Evolutionary conservation across 176 grass and related monocot species (phyloP).

Genomic region (Areca catechu): DNA sequence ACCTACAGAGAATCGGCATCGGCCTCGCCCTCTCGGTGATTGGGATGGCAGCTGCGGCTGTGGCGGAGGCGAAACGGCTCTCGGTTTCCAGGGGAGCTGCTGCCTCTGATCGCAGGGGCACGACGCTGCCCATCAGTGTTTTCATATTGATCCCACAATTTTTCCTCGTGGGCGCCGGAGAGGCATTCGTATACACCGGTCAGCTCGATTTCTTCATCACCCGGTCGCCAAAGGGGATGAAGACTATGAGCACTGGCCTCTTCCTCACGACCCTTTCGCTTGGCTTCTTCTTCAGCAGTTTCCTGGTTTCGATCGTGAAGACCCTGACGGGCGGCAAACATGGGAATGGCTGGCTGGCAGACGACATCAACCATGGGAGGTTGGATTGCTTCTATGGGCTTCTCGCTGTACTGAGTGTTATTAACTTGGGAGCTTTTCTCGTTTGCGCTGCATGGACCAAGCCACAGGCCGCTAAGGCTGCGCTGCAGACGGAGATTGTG

Average conservation of each 20-base stretch:
- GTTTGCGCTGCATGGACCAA: constrained; percentile 32
- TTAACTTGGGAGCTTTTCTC: constrained; percentile 49
- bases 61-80: constrained; percentile 45
- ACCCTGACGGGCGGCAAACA: constrained; percentile 12
- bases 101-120: not conserved
- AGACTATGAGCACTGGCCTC: constrained; percentile 83
- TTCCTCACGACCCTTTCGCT: constrained; percentile 70
- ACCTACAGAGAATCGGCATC: constrained; percentile 61
- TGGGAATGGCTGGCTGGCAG: constrained; percentile 43
- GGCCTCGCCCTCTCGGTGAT: constrained; percentile 48
- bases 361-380: constrained; percentile 58
- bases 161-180: constrained; percentile 63
- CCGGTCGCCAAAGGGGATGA: constrained; percentile 75
- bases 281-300: constrained; percentile 77
- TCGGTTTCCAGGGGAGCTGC: constrained; percentile 5
- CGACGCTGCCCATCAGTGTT: constrained; percentile 51
- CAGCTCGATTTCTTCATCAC: constrained; percentile 94
- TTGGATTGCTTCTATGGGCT: constrained; percentile 70
- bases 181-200: constrained; percentile 83
- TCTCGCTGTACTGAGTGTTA: constrained; percentile 35
- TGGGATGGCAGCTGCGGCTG: constrained; percentile 47
- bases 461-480: not conserved
- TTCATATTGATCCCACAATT: constrained; percentile 68
- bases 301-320: constrained; percentile 65
- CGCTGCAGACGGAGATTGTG: not conserved